Conservation (phyloP, 495 filamentous ascomycete genomes). For the Xylaria intraflava region DNA sequence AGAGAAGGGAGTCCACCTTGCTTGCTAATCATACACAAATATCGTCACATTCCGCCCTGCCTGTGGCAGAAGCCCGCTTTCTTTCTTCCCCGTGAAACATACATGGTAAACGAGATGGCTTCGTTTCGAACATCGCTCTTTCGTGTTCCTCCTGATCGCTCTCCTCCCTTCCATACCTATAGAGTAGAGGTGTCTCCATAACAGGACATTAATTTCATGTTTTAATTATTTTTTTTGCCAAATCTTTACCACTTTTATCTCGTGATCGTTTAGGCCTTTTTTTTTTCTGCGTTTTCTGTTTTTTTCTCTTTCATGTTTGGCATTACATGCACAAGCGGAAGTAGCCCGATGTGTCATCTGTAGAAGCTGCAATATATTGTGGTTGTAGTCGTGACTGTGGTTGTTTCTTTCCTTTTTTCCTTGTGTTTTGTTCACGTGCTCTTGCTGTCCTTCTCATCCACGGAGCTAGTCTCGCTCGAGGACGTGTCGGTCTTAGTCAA, state of each 20-base stretch:
- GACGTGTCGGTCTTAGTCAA: conserved; percentile 50
- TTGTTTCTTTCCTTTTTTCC: conserved; percentile 6
- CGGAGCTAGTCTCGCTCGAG: conserved; percentile 35
- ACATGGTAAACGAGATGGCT: too few relatives aligned
- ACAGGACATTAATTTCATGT: too few relatives aligned
- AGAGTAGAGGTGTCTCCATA: too few relatives aligned
- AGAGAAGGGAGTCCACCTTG: too few relatives aligned
- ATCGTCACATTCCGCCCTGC: too few relatives aligned
- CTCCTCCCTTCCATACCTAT: neutral
- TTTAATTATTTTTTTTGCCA: too few relatives aligned
- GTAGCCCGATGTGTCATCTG: neutral
- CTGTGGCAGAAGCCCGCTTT: neutral
- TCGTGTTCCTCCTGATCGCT: neutral
- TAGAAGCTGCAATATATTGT: too few relatives aligned
- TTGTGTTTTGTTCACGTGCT: conserved; percentile 22
- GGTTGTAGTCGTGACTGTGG: neutral
- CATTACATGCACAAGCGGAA: conserved; percentile 9
- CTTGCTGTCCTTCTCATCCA: conserved; percentile 32
- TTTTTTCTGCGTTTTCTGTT: neutral
- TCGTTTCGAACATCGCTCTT: neutral
- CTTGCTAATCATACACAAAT: neutral
- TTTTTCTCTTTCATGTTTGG: conserved; percentile 4
- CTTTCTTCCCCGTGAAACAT: neutral
- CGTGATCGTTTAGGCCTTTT: neutral
- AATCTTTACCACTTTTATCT: too few relatives aligned